These are phyloP conservation scores for Helminthosporium solani DNA, from an alignment of 2,329 filamentous ascomycete species.

Conservation along the genomic window DNA sequence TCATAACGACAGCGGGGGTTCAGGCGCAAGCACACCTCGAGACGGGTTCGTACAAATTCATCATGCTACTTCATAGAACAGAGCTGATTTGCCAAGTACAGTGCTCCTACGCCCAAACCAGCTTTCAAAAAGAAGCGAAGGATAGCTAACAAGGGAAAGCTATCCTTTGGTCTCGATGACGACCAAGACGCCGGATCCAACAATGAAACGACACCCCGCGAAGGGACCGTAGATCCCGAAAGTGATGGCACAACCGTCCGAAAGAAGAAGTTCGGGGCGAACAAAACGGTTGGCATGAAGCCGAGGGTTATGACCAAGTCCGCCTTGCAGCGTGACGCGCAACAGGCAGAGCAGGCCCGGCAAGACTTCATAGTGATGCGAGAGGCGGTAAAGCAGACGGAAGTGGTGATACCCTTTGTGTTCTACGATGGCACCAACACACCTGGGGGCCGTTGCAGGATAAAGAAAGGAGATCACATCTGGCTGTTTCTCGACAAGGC, in stretches of 20 bases:
- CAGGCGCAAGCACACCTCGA: constrained; percentile 55
- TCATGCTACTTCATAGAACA: not conserved
- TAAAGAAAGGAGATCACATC: constrained; percentile 90
- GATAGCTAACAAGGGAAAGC: constrained; percentile 56
- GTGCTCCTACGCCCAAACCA: constrained; percentile 53
- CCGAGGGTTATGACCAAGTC: constrained; percentile 78
- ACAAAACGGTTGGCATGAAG: constrained; percentile 55
- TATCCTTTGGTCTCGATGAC: constrained; percentile 74
- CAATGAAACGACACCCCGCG: constrained; percentile 38
- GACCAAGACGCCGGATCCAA: constrained; percentile 58
- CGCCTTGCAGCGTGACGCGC: constrained; percentile 74
- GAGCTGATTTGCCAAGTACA: constrained; percentile 59
- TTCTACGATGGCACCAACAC: constrained; percentile 95
- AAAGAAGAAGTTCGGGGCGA: constrained; percentile 60
- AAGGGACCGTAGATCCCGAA: constrained; percentile 34
- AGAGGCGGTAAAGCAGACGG: constrained; percentile 82
- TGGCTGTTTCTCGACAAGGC: constrained; percentile 94
- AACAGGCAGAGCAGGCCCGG: constrained; percentile 70
- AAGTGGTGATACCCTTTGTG: constrained; percentile 89
- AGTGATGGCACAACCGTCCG: constrained; percentile 41
- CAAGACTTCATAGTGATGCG: constrained; percentile 82
- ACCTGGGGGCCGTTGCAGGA: constrained; percentile 76
- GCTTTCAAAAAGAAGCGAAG: constrained; percentile 60
- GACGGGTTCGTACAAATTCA: constrained; percentile 57
- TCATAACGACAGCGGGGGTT: constrained; percentile 78